Percentiles rank a stretch among this genome's conserved stretches.
These are phyloP conservation scores for Inga laurina DNA, from an alignment of 306 rosid genomes.

Conservation along the genomic window DNA sequence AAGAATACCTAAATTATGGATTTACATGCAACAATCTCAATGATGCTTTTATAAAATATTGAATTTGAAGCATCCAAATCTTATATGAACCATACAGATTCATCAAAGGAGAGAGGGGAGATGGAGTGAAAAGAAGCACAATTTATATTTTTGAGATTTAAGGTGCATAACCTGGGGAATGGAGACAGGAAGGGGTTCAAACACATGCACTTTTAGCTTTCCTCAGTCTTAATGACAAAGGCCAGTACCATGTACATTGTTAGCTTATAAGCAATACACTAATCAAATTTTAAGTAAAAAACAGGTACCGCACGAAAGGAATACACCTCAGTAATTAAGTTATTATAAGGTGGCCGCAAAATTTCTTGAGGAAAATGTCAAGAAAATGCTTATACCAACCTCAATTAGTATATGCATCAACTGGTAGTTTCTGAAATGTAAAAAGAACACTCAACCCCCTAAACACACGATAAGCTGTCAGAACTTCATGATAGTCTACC, in stretches of 20 bases:
- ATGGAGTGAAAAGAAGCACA: too few species aligned
- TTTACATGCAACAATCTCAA: too few species aligned
- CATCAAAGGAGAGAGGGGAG: too few species aligned
- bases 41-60: too few species aligned
- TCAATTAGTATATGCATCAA: neutral
- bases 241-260: neutral
- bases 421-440: neutral
- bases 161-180: neutral
- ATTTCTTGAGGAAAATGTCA: neutral
- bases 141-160: neutral
- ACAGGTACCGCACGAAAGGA: neutral
- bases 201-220: neutral
- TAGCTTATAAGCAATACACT: neutral
- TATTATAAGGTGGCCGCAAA: neutral
- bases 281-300: neutral
- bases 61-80: too few species aligned
- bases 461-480: neutral
- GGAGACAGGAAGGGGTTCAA: neutral
- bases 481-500: neutral
- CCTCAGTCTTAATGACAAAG: neutral
- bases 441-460: neutral
- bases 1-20: too few species aligned
- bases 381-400: neutral
- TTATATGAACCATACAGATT: too few species aligned
- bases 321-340: neutral